A percentile compares a stretch with the other conserved stretches of the same genome.
These are phyloP conservation scores for Populus hybrid DNA, from an alignment of 441 rosid genomes.

Conservation along the genomic window DNA sequence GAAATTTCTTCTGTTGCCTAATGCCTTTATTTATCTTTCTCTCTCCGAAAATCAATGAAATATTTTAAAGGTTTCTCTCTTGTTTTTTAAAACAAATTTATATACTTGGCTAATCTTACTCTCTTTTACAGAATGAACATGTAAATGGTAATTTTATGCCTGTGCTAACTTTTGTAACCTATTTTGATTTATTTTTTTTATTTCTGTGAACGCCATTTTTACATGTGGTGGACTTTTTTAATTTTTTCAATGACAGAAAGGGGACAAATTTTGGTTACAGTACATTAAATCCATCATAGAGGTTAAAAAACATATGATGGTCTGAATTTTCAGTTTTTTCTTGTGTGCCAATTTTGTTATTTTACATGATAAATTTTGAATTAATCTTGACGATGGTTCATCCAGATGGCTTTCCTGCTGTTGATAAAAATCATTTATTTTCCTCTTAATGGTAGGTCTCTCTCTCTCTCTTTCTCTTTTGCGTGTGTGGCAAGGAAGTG, in stretches of 20 bases:
- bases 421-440: no score
- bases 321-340: neutral
- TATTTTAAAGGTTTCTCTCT: neutral
- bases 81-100: no score
- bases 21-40: neutral
- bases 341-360: neutral
- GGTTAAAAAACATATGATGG: neutral
- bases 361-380: no score
- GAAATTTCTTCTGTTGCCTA: neutral
- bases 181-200: no score
- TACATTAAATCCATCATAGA: neutral
- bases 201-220: no score
- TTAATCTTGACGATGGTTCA: no score
- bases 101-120: neutral
- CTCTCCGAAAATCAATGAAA: neutral
- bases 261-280: neutral
- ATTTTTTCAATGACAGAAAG: neutral
- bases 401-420: no score
- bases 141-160: neutral
- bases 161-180: no score
- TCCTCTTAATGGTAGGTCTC: no score
- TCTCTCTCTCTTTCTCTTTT: no score
- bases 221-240: no score
- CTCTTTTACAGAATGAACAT: neutral
- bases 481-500: no score